Conservation (phyloP, 495 filamentous ascomycete genomes). For the Cudoniella acicularis region DNA sequence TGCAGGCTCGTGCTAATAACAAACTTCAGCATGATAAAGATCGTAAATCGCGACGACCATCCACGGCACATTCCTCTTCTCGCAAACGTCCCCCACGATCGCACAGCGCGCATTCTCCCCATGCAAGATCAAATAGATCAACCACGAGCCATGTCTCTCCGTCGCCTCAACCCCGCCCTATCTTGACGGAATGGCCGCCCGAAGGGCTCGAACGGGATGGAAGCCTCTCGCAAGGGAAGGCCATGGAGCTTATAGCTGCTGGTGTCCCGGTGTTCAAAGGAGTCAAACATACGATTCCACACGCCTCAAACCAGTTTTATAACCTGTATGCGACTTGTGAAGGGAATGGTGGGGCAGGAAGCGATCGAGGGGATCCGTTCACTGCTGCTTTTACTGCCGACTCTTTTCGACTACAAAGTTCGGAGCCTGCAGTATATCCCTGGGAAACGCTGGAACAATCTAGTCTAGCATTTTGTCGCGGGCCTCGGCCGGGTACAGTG, state of each 20-base stretch:
- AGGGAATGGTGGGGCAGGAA: constrained; percentile 10
- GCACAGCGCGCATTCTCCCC: not conserved
- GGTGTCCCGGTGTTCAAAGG: constrained; percentile 24
- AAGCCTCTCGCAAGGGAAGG: constrained; percentile 17
- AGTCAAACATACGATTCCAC: constrained; percentile 10
- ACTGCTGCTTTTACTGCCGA: constrained; percentile 20
- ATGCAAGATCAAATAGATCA: constrained; percentile 8
- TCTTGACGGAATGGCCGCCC: constrained; percentile 23
- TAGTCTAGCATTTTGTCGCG: constrained; percentile 57
- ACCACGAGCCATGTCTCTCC: not conserved
- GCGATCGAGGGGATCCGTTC: constrained; percentile 6
- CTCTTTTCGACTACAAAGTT: constrained; percentile 21
- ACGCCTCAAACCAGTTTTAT: constrained; percentile 36
- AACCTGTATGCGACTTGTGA: constrained; percentile 39
- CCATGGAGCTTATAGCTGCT: constrained; percentile 21
- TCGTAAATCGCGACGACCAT: not conserved
- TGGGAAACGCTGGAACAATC: constrained; percentile 67
- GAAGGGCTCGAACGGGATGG: constrained; percentile 1
- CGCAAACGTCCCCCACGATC: not conserved
- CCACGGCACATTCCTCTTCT: not conserved
- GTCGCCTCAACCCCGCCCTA: not conserved
- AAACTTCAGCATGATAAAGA: not conserved
- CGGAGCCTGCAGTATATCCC: constrained; percentile 38
- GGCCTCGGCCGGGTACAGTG: constrained; percentile 53
- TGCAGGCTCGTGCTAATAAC: not conserved